phyloP scores from a whole-genome alignment of 352 stramenopile species.

The Phytopythium helicoides region DNA sequence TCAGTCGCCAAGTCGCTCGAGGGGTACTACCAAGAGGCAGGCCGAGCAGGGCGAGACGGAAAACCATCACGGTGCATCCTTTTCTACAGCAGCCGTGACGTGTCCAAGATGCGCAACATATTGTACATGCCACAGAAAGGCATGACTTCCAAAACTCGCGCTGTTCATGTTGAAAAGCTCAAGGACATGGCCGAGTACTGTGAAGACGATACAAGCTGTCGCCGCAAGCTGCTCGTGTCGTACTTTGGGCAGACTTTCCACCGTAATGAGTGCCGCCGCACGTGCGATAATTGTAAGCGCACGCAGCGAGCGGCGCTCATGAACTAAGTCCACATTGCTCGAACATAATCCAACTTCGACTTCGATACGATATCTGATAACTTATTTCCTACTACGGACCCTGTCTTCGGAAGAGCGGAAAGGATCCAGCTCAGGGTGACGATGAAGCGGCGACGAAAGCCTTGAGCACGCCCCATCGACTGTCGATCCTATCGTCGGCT shows the following conservation, averaged over 20 bases:
- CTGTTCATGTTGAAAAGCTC: constrained; percentile 78
- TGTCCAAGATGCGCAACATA: constrained; percentile 81
- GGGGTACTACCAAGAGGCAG: constrained; percentile 98
- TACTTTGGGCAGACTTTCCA: constrained; percentile 82
- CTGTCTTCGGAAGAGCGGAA: neutral
- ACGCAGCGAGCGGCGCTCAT: constrained; percentile 29
- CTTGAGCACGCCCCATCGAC: neutral
- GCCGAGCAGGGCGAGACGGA: constrained; percentile 95
- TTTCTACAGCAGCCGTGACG: constrained; percentile 87
- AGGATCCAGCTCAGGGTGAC: neutral
- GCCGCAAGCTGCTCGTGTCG: constrained; percentile 67
- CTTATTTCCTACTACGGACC: too few species aligned
- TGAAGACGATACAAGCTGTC: constrained; percentile 69
- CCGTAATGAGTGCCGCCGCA: constrained; percentile 52
- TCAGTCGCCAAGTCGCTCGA: constrained; percentile 93
- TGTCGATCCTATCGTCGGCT: neutral
- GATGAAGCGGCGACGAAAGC: constrained; percentile 2
- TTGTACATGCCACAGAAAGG: constrained; percentile 76
- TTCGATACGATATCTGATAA: too few species aligned
- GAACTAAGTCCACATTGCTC: neutral
- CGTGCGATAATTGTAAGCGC: constrained; percentile 67
- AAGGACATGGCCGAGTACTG: constrained; percentile 77
- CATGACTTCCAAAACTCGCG: constrained; percentile 68
- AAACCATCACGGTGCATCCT: constrained; percentile 89
- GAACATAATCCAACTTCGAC: too few species aligned